Evolutionary conservation across 306 rosid species (phyloP).

Genomic region (Canavalia gladiata): DNA sequence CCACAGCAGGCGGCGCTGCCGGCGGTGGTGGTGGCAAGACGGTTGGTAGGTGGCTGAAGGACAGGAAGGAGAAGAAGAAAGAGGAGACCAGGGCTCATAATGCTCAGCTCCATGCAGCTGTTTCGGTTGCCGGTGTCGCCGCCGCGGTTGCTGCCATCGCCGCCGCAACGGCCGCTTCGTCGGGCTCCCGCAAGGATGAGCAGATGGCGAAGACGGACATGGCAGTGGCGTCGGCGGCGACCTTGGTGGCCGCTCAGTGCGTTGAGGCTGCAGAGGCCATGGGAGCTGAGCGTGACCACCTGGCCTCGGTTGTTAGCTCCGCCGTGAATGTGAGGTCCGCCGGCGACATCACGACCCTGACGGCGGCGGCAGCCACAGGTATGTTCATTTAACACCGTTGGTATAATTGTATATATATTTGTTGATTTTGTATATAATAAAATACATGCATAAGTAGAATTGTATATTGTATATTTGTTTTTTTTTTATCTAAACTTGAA

Average conservation of each 20-base stretch:
- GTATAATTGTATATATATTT: background rate
- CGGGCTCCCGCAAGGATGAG: conserved; percentile 74
- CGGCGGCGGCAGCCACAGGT: conserved; percentile 95
- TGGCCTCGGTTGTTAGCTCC: conserved; percentile 81
- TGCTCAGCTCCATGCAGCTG: conserved; percentile 95
- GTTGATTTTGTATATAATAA: too few relatives aligned
- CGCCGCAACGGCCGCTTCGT: conserved; percentile 81
- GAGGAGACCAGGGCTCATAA: conserved; percentile 92
- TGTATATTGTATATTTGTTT: too few relatives aligned
- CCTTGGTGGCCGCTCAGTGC: conserved; percentile 90
- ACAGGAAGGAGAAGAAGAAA: conserved; percentile 96
- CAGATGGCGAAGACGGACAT: conserved; percentile 81
- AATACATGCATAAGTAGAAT: too few relatives aligned
- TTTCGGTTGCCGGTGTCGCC: conserved; percentile 95
- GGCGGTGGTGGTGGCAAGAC: conserved; percentile 70
- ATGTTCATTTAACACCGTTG: background rate
- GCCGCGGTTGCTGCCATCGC: conserved; percentile 90
- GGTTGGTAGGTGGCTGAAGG: conserved; percentile 98
- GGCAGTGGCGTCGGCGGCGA: conserved; percentile 97
- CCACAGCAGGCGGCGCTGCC: conserved; percentile 41
- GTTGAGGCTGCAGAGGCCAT: conserved; percentile 97
- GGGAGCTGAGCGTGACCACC: conserved; percentile 98
- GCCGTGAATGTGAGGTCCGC: conserved; percentile 94
- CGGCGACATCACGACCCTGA: conserved; percentile 83
- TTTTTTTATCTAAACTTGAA: too few relatives aligned